Evolutionary conservation across 1,284 basidiomycete species (phyloP).

Genomic region (Athelia sp.): DNA sequence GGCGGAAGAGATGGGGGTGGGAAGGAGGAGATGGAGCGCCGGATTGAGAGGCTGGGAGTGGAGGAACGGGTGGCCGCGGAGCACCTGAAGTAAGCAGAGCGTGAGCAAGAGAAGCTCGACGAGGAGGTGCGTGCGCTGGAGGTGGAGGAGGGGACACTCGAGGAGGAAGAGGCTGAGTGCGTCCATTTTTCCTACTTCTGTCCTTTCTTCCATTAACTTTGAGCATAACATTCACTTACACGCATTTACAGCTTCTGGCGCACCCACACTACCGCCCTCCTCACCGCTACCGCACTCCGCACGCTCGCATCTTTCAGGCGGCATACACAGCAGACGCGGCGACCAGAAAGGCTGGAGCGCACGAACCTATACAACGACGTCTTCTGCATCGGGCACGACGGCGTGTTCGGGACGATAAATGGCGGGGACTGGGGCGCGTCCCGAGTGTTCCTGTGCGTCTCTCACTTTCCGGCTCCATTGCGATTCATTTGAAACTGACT

Average conservation of each 20-base stretch:
- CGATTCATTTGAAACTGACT: too few species aligned
- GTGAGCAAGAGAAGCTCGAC: slow-evolving; percentile 70
- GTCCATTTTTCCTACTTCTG: slow-evolving; percentile 30
- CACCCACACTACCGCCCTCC: slow-evolving; percentile 66
- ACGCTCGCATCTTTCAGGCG: slow-evolving; percentile 68
- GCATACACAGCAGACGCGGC: slow-evolving; percentile 73
- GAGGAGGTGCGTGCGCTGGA: slow-evolving; percentile 71
- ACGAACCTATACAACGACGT: slow-evolving; percentile 99
- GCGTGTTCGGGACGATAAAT: slow-evolving; percentile 95
- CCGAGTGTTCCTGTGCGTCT: slow-evolving; percentile 66
- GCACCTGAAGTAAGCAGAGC: slow-evolving; percentile 69
- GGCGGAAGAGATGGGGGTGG: slow-evolving; percentile 14
- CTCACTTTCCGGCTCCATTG: neutral
- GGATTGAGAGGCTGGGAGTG: slow-evolving; percentile 68
- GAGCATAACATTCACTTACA: too few species aligned
- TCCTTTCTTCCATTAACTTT: too few species aligned
- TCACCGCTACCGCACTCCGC: slow-evolving; percentile 62
- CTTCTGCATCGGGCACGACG: slow-evolving; percentile 96
- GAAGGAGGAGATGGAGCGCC: slow-evolving; percentile 61
- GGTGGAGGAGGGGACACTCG: slow-evolving; percentile 69
- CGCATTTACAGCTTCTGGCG: slow-evolving; percentile 80
- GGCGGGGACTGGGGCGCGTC: slow-evolving; percentile 85
- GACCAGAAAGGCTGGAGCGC: slow-evolving; percentile 82
- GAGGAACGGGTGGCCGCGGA: slow-evolving; percentile 72
- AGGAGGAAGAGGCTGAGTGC: slow-evolving; percentile 76